phyloP scores from a whole-genome alignment of 495 filamentous ascomycete genomes.

The Aspergillus steynii region DNA sequence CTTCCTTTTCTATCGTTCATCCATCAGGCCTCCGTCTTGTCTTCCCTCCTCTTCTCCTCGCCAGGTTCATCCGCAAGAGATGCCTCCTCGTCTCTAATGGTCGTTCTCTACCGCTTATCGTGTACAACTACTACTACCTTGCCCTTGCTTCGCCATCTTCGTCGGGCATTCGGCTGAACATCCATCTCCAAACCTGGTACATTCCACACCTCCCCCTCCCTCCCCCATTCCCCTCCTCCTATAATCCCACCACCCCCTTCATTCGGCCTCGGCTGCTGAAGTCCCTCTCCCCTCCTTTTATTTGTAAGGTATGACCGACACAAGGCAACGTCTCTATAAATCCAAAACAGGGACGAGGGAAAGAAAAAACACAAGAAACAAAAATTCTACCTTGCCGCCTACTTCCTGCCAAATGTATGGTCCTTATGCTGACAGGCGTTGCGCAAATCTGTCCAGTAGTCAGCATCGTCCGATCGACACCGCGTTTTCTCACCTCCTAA shows the following conservation, averaged over 20 bases:
- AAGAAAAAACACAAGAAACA: not conserved
- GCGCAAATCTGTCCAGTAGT: conserved; percentile 25
- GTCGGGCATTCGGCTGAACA: conserved; percentile 23
- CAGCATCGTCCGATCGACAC: conserved; percentile 22
- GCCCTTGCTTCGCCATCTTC: conserved; percentile 29
- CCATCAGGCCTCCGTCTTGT: conserved; percentile 2
- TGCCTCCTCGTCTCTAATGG: conserved; percentile 26
- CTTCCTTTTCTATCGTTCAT: conserved; percentile 7
- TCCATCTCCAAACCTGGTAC: conserved; percentile 19
- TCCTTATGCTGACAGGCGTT: conserved; percentile 24
- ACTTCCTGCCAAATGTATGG: conserved; percentile 13
- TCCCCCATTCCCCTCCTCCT: conserved; percentile 10
- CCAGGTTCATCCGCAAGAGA: conserved; percentile 18
- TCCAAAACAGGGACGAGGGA: conserved; percentile 1
- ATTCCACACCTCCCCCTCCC: conserved; percentile 17
- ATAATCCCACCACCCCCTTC: not conserved
- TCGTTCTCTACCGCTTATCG: conserved; percentile 21
- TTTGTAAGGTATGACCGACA: conserved; percentile 16
- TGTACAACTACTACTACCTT: conserved; percentile 19
- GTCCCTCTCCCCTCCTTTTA: conserved; percentile 6
- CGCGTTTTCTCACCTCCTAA: conserved; percentile 15
- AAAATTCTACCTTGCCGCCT: not conserved
- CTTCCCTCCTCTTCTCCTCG: conserved; percentile 7
- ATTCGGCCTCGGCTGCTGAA: not conserved
- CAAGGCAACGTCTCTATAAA: not conserved